Evolutionary conservation across 2,329 filamentous ascomycete genomes (phyloP).

Genomic region (Trichoderma breve): DNA sequence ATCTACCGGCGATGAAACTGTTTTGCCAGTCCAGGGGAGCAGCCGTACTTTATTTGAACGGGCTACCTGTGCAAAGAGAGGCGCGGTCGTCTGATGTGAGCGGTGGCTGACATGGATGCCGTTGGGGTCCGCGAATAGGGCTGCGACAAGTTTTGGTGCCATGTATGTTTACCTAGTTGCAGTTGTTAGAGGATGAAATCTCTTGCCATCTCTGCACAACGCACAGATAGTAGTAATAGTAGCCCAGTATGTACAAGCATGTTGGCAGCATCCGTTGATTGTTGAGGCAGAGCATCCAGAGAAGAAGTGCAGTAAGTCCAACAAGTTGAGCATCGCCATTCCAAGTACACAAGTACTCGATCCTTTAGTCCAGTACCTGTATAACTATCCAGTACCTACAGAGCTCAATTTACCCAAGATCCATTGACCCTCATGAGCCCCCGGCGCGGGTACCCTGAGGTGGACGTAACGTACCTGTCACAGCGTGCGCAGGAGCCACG

Average conservation of each 20-base stretch:
- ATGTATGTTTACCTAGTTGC: neutral
- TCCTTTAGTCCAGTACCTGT: neutral
- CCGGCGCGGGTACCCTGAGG: neutral
- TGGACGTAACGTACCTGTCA: slow-evolving; percentile 10
- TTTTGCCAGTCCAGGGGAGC: neutral
- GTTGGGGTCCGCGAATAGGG: slow-evolving; percentile 16
- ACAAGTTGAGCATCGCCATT: neutral
- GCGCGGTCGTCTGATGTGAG: slow-evolving; percentile 9
- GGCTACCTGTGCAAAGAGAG: neutral
- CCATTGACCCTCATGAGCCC: neutral
- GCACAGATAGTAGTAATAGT: neutral
- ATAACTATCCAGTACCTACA: neutral
- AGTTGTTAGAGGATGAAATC: neutral
- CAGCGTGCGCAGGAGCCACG: slow-evolving; percentile 9
- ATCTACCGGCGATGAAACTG: neutral
- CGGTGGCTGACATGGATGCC: slow-evolving; percentile 12
- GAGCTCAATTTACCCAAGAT: neutral
- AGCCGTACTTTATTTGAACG: neutral
- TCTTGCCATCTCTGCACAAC: neutral
- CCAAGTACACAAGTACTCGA: neutral
- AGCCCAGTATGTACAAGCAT: neutral
- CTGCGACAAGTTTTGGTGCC: slow-evolving; percentile 13
- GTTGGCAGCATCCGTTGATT: neutral
- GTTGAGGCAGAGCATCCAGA: neutral
- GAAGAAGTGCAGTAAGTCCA: neutral